phyloP scores from a whole-genome alignment of 73 alveolate species.

The Tetrahymena thermophila region DNA sequence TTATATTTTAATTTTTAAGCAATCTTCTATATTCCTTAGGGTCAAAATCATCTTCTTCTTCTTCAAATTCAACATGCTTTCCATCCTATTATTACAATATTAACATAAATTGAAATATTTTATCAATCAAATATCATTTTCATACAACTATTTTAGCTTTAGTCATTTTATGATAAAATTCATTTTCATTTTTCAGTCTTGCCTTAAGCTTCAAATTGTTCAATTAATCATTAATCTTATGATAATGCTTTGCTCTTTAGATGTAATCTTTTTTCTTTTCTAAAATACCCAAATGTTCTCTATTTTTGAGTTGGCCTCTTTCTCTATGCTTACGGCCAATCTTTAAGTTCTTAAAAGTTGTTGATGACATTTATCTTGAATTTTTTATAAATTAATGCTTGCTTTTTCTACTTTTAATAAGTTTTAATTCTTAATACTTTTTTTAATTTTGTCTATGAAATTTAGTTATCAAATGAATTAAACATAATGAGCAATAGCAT shows the following conservation, averaged over 20 bases:
- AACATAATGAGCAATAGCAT: neutral
- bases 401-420: neutral
- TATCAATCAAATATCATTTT: neutral
- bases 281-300: conserved; percentile 72
- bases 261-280: conserved; percentile 82
- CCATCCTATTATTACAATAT: conserved; percentile 43
- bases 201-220: conserved; percentile 73
- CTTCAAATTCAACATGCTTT: conserved; percentile 53
- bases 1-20: conserved; percentile 48
- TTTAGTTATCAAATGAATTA: neutral
- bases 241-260: conserved; percentile 78
- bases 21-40: conserved; percentile 49
- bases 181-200: conserved; percentile 74
- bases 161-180: conserved; percentile 80
- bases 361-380: neutral
- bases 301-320: conserved; percentile 61
- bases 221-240: conserved; percentile 55
- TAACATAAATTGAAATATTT: neutral
- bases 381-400: neutral
- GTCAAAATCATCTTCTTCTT: conserved; percentile 32
- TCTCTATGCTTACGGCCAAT: conserved; percentile 77
- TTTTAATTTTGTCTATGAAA: neutral
- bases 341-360: conserved; percentile 56
- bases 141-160: conserved; percentile 38
- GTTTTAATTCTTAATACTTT: neutral